Evolutionary conservation across 768 basidiomycete genomes (phyloP).

Genomic region (Scleroderma bovista): DNA sequence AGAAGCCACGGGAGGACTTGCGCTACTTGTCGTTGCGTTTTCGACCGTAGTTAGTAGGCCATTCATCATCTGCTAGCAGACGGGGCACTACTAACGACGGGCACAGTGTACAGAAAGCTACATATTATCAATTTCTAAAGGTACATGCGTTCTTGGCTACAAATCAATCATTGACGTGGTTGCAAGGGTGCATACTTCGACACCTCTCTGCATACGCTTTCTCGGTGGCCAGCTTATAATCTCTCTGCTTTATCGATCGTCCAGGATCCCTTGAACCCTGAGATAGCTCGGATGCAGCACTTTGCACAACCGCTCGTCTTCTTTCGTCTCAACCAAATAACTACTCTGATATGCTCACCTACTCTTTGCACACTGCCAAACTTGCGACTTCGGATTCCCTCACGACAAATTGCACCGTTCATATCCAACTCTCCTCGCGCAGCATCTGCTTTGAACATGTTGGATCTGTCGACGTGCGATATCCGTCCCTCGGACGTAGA

Average conservation of each 20-base stretch:
- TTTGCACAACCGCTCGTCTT: constrained; percentile 91
- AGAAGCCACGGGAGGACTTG: constrained; percentile 42
- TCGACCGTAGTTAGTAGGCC: constrained; percentile 66
- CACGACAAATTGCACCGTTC: constrained; percentile 48
- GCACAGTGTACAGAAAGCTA: constrained; percentile 60
- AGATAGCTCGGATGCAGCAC: constrained; percentile 27
- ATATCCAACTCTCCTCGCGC: constrained; percentile 25
- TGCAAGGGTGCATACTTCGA: constrained; percentile 79
- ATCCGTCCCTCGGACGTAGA: constrained; percentile 52
- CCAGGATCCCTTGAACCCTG: constrained; percentile 54
- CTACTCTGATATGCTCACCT: constrained; percentile 39
- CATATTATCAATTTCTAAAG: constrained; percentile 79
- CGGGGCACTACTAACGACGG: neutral
- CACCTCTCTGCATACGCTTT: constrained; percentile 54
- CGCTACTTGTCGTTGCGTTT: constrained; percentile 62
- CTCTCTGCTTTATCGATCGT: constrained; percentile 53
- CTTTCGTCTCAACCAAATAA: constrained; percentile 60
- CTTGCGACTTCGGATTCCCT: constrained; percentile 69
- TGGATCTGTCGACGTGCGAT: constrained; percentile 74
- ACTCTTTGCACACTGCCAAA: constrained; percentile 41
- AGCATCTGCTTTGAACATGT: constrained; percentile 45
- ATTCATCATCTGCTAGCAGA: neutral
- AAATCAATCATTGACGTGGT: constrained; percentile 4
- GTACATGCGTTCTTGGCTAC: constrained; percentile 24
- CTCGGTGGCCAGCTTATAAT: constrained; percentile 49